Conservation (phyloP, 805 yeast species). For the Blastobotrys peoriensis region DNA sequence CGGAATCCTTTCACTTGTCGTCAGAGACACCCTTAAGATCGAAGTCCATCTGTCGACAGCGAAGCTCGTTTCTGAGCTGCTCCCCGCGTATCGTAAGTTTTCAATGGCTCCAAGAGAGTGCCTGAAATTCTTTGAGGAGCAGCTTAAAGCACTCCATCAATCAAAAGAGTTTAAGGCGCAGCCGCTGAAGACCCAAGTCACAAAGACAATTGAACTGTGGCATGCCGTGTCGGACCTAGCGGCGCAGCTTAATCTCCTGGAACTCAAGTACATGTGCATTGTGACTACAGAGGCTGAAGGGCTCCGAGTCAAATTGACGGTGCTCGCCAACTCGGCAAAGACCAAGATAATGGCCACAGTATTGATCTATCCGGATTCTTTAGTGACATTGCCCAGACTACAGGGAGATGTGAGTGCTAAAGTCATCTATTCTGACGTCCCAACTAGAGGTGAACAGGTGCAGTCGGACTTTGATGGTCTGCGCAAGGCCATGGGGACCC, state of each 20-base stretch:
- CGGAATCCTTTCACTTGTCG: not conserved
- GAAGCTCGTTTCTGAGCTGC: not conserved
- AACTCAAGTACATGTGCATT: not conserved
- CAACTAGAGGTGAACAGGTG: not conserved
- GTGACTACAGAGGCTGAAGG: not conserved
- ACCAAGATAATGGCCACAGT: not conserved
- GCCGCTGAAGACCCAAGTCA: not conserved
- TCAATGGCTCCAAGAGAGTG: not conserved
- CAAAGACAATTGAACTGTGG: not conserved
- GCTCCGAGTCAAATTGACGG: not conserved
- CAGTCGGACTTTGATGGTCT: not conserved
- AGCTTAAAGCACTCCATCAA: not conserved
- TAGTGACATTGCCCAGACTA: not conserved
- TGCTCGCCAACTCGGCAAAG: not conserved
- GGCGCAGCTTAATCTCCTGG: not conserved
- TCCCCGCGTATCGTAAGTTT: not conserved
- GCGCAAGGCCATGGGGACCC: not conserved
- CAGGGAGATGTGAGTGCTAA: not conserved
- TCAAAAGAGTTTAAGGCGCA: not conserved
- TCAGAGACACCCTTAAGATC: not conserved
- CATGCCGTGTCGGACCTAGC: not conserved
- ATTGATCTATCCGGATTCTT: not conserved
- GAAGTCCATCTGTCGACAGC: not conserved
- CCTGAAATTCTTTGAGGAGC: slow-evolving; percentile 2
- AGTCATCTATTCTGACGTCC: not conserved